Evolutionary conservation across 306 rosid genomes (phyloP).

Genomic region (Vigna angularis): DNA sequence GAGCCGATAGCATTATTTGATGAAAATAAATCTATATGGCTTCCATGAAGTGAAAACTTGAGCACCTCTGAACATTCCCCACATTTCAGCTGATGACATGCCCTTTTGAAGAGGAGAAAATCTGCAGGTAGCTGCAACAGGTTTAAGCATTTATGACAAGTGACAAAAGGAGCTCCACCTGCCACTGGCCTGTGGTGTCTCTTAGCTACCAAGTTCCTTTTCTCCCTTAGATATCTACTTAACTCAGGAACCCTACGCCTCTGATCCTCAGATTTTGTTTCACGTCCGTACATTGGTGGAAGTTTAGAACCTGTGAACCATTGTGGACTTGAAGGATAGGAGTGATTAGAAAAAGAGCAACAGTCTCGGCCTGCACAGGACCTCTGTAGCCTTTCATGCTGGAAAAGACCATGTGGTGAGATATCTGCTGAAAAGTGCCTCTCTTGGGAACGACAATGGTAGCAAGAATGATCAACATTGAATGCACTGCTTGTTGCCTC

Average conservation of each 20-base stretch:
- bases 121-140: constrained; percentile 81
- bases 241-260: constrained; percentile 50
- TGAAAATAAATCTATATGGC: constrained; percentile 60
- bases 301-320: constrained; percentile 49
- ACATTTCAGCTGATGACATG: constrained; percentile 67
- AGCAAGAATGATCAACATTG: constrained; percentile 57
- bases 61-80: constrained; percentile 87
- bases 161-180: constrained; percentile 87
- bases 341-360: constrained; percentile 45
- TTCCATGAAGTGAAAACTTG: constrained; percentile 69
- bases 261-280: constrained; percentile 53
- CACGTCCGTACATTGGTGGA: constrained; percentile 51
- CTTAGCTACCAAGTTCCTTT: constrained; percentile 55
- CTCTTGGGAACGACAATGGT: constrained; percentile 51
- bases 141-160: constrained; percentile 71
- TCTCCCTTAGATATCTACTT: constrained; percentile 59
- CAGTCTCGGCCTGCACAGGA: constrained; percentile 51
- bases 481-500: constrained; percentile 65
- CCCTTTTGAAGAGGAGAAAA: constrained; percentile 71
- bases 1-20: constrained; percentile 43
- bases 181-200: constrained; percentile 78
- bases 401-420: constrained; percentile 50
- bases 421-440: constrained; percentile 57
- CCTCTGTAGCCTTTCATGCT: constrained; percentile 43
- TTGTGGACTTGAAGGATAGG: constrained; percentile 64